Base-by-base conservation (phyloP, 2,329 filamentous ascomycete genomes). In the Fusarium gaditjirri region DNA sequence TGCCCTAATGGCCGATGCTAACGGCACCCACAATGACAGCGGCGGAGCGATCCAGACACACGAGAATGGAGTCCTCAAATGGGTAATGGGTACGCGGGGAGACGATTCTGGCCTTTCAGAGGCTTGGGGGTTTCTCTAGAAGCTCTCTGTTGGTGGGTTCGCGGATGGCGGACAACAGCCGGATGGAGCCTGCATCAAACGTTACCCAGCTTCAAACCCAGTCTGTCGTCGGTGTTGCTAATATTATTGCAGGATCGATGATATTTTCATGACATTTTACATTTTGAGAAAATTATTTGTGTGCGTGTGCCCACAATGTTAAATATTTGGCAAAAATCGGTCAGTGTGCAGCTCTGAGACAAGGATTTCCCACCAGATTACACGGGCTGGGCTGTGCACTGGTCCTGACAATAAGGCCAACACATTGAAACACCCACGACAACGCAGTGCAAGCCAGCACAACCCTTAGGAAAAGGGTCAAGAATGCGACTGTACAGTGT, bases 21-120 rank as follows among this genome's bases (percentile, higher is more conserved):
- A 46, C 5, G 49, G 74, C 75, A 77, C 70, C 71, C 74, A 75
- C 75, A 70, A 72, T 77, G 75, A 77, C 75, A 77, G 72, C 71
- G 73, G 75, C 75, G 65, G 71, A 77, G 69, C 73, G 75, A 76
- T 77, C 72, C 68, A 75, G 73, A 74, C 70, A 74, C 70, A 73
- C 68, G 69, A 71, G 65, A n/a, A 72, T 43, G 42, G 65, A 73
- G 70, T 36, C 44, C 46, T 63, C 50, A 63, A 61, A 68, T 49
- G 55, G 61, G 72, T 13, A 53, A 53, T 53, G 19, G 49, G 13
- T 53, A 72, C 62, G 72, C 75, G 71, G 73, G 75, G 75, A 76
- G 65, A 66, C 9, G 33, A 61, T 65, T 57, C 66, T 71, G 50
- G 59, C 71, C 62, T 69, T 74, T 65, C 71, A 73, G 53, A 73